phyloP scores from a whole-genome alignment of 805 yeast genomes.

The Diddensiella santjacobensis region DNA sequence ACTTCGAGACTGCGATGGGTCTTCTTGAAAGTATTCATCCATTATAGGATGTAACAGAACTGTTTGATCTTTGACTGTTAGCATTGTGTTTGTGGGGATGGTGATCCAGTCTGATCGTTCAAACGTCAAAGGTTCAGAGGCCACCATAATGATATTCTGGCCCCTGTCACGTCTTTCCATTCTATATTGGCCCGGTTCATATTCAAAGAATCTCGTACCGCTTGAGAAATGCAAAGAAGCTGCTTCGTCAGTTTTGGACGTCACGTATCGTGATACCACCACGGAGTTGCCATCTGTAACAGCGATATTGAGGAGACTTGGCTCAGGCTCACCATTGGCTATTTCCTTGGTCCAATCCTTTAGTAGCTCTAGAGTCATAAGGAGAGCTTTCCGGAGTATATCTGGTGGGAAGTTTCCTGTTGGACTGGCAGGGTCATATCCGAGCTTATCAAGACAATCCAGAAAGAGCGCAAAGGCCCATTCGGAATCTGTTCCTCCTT shows the following conservation, averaged over 20 bases:
- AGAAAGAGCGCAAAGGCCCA: constrained; percentile 85
- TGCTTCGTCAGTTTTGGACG: constrained; percentile 89
- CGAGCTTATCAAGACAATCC: constrained; percentile 71
- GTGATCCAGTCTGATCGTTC: constrained; percentile 98
- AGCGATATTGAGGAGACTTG: constrained; percentile 87
- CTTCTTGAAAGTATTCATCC: constrained; percentile 81
- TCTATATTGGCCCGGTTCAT: constrained; percentile 84
- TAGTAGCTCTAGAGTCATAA: constrained; percentile 68
- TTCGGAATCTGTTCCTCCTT: constrained; percentile 95
- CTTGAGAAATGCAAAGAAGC: constrained; percentile 93
- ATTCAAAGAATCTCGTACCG: constrained; percentile 87
- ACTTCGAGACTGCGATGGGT: constrained; percentile 64
- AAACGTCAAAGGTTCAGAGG: constrained; percentile 94
- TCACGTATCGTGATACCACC: constrained; percentile 82
- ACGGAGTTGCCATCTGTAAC: constrained; percentile 89
- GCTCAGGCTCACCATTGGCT: constrained; percentile 48
- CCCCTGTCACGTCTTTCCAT: constrained; percentile 93
- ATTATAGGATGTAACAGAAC: constrained; percentile 84
- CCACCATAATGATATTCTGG: constrained; percentile 93
- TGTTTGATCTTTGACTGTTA: constrained; percentile 80
- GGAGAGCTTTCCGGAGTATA: constrained; percentile 61
- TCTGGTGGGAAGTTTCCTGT: constrained; percentile 48
- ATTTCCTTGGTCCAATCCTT: constrained; percentile 75
- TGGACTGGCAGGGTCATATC: constrained; percentile 61
- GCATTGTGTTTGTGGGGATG: constrained; percentile 85